phyloP scores from a whole-genome alignment of 306 rosid species.

The Fragaria ananassa region DNA sequence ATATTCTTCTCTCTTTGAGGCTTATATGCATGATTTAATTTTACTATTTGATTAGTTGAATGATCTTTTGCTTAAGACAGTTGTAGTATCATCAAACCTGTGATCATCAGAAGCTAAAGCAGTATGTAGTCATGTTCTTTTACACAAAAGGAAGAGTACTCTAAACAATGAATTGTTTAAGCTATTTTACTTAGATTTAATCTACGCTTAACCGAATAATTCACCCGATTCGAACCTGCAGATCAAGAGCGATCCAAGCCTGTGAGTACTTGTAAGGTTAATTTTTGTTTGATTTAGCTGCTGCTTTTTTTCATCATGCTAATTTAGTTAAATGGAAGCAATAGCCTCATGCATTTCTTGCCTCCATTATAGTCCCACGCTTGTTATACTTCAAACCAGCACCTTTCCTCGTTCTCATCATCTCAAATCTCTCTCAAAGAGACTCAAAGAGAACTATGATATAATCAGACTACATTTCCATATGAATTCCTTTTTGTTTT shows the following conservation, averaged over 20 bases:
- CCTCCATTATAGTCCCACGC: constrained; percentile 35
- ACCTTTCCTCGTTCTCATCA: constrained; percentile 25
- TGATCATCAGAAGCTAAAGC: constrained; percentile 31
- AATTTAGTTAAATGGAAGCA: constrained; percentile 53
- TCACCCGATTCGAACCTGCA: constrained; percentile 65
- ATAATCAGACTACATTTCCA: constrained; percentile 15
- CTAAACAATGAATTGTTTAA: constrained; percentile 25
- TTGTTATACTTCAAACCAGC: constrained; percentile 52
- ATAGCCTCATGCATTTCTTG: constrained; percentile 60
- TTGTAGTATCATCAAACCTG: constrained; percentile 45
- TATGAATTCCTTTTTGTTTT: constrained; percentile 17
- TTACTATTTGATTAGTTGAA: constrained; percentile 30
- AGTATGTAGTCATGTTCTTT: constrained; percentile 30
- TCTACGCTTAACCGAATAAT: constrained; percentile 58
- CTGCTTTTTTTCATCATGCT: constrained; percentile 47
- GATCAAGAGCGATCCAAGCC: constrained; percentile 37
- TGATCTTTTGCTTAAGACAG: constrained; percentile 30
- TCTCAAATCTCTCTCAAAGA: constrained; percentile 38
- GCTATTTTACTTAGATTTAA: constrained; percentile 35
- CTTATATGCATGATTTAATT: constrained; percentile 20
- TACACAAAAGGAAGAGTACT: constrained; percentile 34
- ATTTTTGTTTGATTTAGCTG: constrained; percentile 33
- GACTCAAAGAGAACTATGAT: constrained; percentile 39
- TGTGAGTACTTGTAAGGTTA: constrained; percentile 37
- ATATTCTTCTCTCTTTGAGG: neutral